Evolutionary conservation across 2,329 filamentous ascomycete genomes (phyloP), one percentile per base, ranked within the genome.

Genomic region (Cladobotryum mycophilum): DNA sequence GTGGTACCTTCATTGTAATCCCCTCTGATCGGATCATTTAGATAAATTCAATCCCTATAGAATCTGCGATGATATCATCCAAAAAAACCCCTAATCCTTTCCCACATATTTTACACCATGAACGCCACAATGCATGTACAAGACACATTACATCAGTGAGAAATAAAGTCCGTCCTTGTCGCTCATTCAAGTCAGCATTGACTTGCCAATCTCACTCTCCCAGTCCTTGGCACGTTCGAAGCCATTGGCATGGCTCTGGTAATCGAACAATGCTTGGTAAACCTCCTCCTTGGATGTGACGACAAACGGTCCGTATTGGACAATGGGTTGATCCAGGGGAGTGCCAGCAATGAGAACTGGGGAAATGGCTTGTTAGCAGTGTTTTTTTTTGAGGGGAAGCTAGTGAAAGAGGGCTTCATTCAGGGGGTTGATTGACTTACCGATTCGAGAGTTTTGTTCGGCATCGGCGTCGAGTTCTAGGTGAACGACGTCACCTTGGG

Each of bases 281-380:
- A 92, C 85, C 57, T 87, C 82, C 48, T 87, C 82, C 63, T 85
- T 75, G 40, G 78, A 81, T 53, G 73, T 89, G 53, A 90, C 69
- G n/a, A 93, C 89, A 64, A 93, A 93, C 1, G 89, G 88, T 0
- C 88, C 89, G 60, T 92, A 91, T 72, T 93, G 88, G 34, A 92
- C 84, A 35, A 93, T 79, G 38, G 84, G 79, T 70, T 93, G 88
- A 60, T 92, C 85, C 1, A 92, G 75, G 2, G 90, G 89, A 58
- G 87, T 79, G 11, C 90, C 89, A 0, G 89, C 88, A 14, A 93
- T 78, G 34, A 95, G 72, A 41, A 93, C 80, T 64, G 36, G 11
- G 30, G 17, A 17, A 36, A 42, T 42, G 41, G 36, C 25, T 53
- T 48, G 42, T 18, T 14, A 36, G n/a, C 4, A 18, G 14, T 41